Evolutionary conservation across 2,329 filamentous ascomycete genomes (phyloP).

Genomic region (Onygena corvina): DNA sequence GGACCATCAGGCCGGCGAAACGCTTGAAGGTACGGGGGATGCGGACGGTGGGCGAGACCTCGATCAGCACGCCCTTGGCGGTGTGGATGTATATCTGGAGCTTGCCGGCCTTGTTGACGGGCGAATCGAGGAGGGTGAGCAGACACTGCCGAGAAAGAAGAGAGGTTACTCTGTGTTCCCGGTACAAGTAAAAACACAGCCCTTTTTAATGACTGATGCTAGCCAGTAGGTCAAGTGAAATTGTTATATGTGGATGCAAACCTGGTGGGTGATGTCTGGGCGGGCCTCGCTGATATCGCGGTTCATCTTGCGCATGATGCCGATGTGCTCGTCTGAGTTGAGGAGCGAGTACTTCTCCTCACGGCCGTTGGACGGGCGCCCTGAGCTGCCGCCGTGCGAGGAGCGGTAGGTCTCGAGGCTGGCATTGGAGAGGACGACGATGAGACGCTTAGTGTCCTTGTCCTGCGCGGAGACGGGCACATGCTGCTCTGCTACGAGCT

Average conservation of each 20-base stretch:
- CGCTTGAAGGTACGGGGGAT: constrained; percentile 98
- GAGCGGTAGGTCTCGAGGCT: constrained; percentile 97
- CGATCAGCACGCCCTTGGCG: constrained; percentile 90
- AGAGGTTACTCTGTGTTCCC: constrained; percentile 11
- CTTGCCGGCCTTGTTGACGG: constrained; percentile 95
- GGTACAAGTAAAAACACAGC: not conserved
- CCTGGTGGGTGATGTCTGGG: constrained; percentile 97
- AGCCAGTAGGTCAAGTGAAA: no score
- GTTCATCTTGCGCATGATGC: constrained; percentile 99
- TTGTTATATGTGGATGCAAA: constrained; percentile 45
- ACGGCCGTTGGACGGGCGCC: constrained; percentile 34
- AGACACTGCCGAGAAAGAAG: constrained; percentile 55
- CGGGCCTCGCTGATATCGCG: constrained; percentile 94
- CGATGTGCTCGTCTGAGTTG: constrained; percentile 98
- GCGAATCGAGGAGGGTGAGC: constrained; percentile 90
- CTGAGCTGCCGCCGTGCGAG: constrained; percentile 57
- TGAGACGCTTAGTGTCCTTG: constrained; percentile 81
- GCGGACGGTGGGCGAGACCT: constrained; percentile 94
- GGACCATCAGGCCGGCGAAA: constrained; percentile 96
- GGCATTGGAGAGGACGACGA: constrained; percentile 93
- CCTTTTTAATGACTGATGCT: no score
- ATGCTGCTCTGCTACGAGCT: constrained; percentile 87
- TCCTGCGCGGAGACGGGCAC: constrained; percentile 70
- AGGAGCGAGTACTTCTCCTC: constrained; percentile 96
- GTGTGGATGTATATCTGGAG: constrained; percentile 99